Conservation (phyloP, 257 asterid genomes). For the Forsythia suspensa region DNA sequence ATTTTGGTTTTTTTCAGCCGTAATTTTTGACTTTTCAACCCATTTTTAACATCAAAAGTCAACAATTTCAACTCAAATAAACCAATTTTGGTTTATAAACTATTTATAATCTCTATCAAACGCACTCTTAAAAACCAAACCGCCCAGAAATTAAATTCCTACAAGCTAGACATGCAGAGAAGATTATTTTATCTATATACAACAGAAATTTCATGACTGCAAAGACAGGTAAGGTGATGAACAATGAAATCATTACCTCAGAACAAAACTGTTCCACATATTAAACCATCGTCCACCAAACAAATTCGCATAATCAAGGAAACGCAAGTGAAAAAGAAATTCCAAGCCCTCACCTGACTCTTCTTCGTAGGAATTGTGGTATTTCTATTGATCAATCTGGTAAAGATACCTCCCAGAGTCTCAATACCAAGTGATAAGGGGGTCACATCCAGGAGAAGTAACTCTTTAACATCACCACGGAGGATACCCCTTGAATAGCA, state of each 20-base stretch:
- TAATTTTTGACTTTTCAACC: no score
- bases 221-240: no score
- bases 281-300: neutral
- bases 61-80: no score
- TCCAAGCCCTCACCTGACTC: neutral
- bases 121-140: no score
- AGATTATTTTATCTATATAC: no score
- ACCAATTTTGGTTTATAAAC: no score
- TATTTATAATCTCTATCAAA: no score
- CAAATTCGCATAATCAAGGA: neutral
- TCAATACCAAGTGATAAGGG: neutral
- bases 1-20: no score
- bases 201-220: neutral
- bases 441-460: neutral
- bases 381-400: neutral
- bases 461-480: neutral
- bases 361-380: neutral
- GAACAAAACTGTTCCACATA: no score
- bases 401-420: neutral
- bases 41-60: no score
- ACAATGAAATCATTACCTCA: no score
- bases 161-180: neutral
- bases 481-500: neutral
- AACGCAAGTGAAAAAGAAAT: neutral
- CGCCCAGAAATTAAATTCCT: neutral